phyloP scores from a whole-genome alignment of 306 rosid species.

The Hylodesmum podocarpum region DNA sequence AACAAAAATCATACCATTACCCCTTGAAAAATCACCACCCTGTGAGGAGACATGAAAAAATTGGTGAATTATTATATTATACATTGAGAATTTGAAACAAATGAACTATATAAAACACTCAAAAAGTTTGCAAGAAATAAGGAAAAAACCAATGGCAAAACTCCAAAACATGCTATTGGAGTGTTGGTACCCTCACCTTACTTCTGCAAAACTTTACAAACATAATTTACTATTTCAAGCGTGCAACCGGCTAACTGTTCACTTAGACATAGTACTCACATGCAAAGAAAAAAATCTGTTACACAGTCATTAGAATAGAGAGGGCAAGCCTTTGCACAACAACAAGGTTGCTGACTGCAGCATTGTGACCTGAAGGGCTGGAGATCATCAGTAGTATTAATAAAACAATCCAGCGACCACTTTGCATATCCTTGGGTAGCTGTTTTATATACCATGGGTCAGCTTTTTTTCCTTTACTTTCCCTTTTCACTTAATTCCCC shows the following conservation, averaged over 20 bases:
- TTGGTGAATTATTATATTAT: conserved; percentile 17
- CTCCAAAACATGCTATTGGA: conserved; percentile 8
- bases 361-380: not conserved
- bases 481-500: no score
- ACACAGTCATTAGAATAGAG: conserved; percentile 10
- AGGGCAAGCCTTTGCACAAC: not conserved
- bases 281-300: not conserved
- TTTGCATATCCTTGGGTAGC: no score
- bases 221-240: not conserved
- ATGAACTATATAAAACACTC: not conserved
- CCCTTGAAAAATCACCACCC: conserved; percentile 97
- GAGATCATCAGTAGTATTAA: no score
- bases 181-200: not conserved
- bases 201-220: conserved; percentile 7
- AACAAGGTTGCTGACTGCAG: not conserved
- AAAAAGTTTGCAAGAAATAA: not conserved
- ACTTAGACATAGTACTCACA: not conserved
- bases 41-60: conserved; percentile 40
- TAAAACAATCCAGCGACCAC: no score
- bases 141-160: not conserved
- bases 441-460: no score
- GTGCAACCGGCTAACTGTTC: not conserved
- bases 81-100: conserved; percentile 19
- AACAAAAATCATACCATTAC: conserved; percentile 70
- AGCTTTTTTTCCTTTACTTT: no score